phyloP scores from a whole-genome alignment of 2,329 filamentous ascomycete species.

The Clonostachys rosea region DNA sequence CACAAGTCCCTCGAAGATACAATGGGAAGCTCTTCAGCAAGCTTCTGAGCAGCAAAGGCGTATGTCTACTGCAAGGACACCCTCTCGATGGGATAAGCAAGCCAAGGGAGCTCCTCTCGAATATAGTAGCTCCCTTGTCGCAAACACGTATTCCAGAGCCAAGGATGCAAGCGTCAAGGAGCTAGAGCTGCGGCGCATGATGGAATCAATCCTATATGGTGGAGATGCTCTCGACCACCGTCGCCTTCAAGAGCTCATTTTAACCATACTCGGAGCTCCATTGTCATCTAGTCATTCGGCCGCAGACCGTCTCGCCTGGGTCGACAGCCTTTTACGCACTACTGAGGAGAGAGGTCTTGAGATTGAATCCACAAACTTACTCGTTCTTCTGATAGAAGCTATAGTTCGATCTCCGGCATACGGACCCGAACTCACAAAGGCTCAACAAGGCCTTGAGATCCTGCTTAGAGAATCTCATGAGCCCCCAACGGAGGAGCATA shows the following conservation, averaged over 20 bases:
- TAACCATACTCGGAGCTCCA: slow-evolving; percentile 24
- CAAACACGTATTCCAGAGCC: neutral
- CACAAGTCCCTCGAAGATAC: slow-evolving; percentile 16
- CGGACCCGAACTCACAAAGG: slow-evolving; percentile 23
- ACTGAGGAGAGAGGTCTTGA: slow-evolving; percentile 38
- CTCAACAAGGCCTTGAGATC: slow-evolving; percentile 38
- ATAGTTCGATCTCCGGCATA: slow-evolving; percentile 23
- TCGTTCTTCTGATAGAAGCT: slow-evolving; percentile 40
- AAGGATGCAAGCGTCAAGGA: neutral
- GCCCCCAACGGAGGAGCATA: slow-evolving; percentile 30
- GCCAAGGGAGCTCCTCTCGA: slow-evolving; percentile 3
- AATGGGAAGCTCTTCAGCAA: slow-evolving; percentile 26
- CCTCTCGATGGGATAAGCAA: neutral
- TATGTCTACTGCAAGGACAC: neutral
- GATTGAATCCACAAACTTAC: slow-evolving; percentile 38
- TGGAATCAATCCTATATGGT: slow-evolving; percentile 28
- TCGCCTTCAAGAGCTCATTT: slow-evolving; percentile 29
- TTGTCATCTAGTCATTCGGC: slow-evolving; percentile 11
- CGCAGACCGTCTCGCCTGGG: slow-evolving; percentile 25
- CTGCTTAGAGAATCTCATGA: slow-evolving; percentile 31
- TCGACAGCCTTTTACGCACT: slow-evolving; percentile 36
- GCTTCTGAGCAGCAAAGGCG: slow-evolving; percentile 24
- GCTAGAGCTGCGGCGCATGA: slow-evolving; percentile 4
- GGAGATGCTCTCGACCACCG: slow-evolving; percentile 27
- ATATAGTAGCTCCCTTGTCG: no score